Evolutionary conservation across 1,284 basidiomycete species (phyloP).

Genomic region (Moesziomyces aphidis): DNA sequence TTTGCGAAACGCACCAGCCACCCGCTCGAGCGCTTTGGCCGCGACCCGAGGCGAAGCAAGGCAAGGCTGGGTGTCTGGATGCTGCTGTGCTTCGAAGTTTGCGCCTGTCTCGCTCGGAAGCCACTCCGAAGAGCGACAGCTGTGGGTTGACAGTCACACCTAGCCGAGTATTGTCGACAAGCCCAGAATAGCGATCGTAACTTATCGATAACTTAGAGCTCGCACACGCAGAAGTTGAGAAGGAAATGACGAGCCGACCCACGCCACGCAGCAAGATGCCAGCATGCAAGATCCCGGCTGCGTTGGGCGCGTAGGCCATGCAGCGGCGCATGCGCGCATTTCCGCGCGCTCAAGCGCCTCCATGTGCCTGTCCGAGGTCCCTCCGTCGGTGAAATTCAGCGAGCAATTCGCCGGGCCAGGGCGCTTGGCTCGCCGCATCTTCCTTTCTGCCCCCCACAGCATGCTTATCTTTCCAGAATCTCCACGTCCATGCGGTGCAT

Average conservation of each 20-base stretch:
- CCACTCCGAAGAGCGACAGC: neutral
- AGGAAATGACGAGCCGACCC: neutral
- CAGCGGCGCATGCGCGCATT: neutral
- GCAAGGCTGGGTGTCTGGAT: neutral
- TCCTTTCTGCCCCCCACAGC: neutral
- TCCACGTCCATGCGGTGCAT: neutral
- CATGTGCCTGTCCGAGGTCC: neutral
- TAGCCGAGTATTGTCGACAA: too few species aligned
- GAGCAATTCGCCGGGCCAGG: neutral
- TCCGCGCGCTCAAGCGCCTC: neutral
- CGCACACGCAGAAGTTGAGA: neutral
- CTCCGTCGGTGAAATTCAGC: slow-evolving; percentile 3
- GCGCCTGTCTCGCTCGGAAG: too few species aligned
- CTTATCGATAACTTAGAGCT: too few species aligned
- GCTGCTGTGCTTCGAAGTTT: neutral
- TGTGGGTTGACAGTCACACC: too few species aligned
- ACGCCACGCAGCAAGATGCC: neutral
- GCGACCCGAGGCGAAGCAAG: neutral
- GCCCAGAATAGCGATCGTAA: too few species aligned
- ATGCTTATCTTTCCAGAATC: slow-evolving; percentile 2
- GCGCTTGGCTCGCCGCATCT: neutral
- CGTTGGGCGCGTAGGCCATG: neutral
- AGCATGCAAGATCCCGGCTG: neutral
- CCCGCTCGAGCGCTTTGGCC: too few species aligned
- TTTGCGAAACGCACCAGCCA: too few species aligned